Base-by-base conservation (phyloP, 345 rosid species). In the Jatropha curcas region DNA sequence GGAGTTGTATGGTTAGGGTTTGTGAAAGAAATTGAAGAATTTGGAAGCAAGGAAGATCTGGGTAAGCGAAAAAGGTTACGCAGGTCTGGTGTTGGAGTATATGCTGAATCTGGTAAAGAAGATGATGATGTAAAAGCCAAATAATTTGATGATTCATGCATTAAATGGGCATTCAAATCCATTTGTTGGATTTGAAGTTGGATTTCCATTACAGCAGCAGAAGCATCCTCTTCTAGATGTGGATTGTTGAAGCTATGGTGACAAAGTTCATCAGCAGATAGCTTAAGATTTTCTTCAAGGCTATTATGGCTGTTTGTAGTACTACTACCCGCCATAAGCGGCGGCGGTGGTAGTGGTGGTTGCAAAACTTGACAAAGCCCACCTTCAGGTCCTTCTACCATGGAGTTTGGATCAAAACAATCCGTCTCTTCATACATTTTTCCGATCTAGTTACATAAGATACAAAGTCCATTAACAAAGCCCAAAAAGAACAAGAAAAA, bases 11-110 rank as follows among this genome's bases (percentile, higher is more conserved):
- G 68, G 41, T 58, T 27, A 28, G 80, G 66, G 70, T 51, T 75
- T 50, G 79, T 72, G 76, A 86, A 77, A 57, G 89, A 74, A 24
- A 85, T 69, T 13, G 90, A 76, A 9, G 88, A 73, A 77, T 77
- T 79, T n/a, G 90, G 83, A 5, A 79, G 73, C 37, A 86, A 71
- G 63, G 83, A 78, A 0, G 77, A 78, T 75, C 81, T 74, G 56
- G 89, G 85, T 20, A 88, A 68, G 64, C 84, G 85, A 73, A 87
- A 78, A 60, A 92, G 92, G 76, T 83, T 88, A 34, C 87, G 87
- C 60, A 92, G 94, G 75, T 88, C 92, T 34, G 92, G 90, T 0
- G 83, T 82, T 55, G 72, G 79, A 75, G 82, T 39, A 28, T 48
- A 9, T 39, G 39, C 4, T 70, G 76, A 52, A 79, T 65, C 66